Conservation (phyloP, 106 monocot species). For the Agapanthus africanus region DNA sequence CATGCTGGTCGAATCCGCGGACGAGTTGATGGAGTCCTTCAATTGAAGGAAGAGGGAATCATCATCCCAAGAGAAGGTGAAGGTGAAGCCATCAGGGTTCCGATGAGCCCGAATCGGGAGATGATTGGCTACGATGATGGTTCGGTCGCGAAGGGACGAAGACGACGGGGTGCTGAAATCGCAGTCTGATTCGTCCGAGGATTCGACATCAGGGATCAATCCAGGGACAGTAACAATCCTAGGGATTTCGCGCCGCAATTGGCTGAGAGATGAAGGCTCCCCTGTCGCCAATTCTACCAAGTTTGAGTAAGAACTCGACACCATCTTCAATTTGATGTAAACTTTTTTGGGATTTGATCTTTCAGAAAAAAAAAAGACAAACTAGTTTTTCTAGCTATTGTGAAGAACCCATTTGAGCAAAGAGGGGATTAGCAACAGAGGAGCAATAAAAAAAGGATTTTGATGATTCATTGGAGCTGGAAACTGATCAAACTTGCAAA, state of each 20-base stretch:
- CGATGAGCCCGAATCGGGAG: slow-evolving; percentile 46
- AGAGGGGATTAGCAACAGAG: too few relatives aligned
- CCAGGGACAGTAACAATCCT: slow-evolving; percentile 50
- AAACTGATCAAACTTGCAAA: too few relatives aligned
- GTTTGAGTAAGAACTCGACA: slow-evolving; percentile 57
- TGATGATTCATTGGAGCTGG: slow-evolving; percentile 12
- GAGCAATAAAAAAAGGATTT: too few relatives aligned
- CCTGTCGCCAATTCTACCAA: slow-evolving; percentile 60
- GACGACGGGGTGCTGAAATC: slow-evolving; percentile 20
- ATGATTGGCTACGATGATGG: slow-evolving; percentile 65
- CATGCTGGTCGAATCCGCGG: slow-evolving; percentile 35
- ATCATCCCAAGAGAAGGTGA: slow-evolving; percentile 48
- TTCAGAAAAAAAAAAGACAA: too few relatives aligned
- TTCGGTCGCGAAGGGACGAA: slow-evolving; percentile 29
- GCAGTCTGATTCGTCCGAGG: slow-evolving; percentile 19
- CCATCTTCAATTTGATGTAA: slow-evolving; percentile 47
- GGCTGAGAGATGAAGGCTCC: slow-evolving; percentile 29
- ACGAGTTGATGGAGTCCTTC: slow-evolving; percentile 24
- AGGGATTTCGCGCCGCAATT: slow-evolving; percentile 37
- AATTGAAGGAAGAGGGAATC: slow-evolving; percentile 59
- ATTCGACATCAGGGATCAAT: slow-evolving; percentile 45
- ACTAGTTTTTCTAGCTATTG: too few relatives aligned
- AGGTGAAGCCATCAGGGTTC: slow-evolving; percentile 14
- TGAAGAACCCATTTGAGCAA: too few relatives aligned
- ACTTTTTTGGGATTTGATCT: too few relatives aligned